Base-by-base conservation (phyloP, 345 rosid species). In the Psidium friedrichsthalianum region DNA sequence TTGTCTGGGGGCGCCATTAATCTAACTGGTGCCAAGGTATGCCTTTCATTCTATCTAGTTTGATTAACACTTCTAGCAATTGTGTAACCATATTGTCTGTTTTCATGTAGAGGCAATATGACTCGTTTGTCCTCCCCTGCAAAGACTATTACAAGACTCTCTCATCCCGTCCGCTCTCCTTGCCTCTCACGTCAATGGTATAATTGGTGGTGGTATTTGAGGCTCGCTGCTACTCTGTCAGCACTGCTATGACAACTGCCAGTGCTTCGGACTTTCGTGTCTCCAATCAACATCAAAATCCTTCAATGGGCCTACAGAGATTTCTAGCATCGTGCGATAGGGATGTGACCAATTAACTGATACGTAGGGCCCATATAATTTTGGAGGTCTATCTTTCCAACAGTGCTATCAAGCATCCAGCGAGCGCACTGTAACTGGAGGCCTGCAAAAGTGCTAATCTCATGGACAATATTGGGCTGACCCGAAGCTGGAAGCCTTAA, bases 381-480 rank as follows among this genome's bases (percentile, higher is more conserved):
- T 83, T 95, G 89, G 98, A 96, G 90, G 99, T n/a, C 99, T 85
- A 96, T 95, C 90, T 96, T 96, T 87, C 99, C 99, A 93, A 94
- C 86, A 94, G 94, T 86, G 86, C 94, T 74, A 85, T 91, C 64
- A n/a, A n/a, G n/a, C n/a, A n/a, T n/a, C n/a, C n/a, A 93, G 96
- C 58, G 98, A 93, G 86, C 93, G 91, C 16, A 90, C 91, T 92
- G 90, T 89, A 51, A 85, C 94, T 81, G 97, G 95, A 89, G 87
- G 89, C 85, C 89, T 92, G 86, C 98, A 94, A 87, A 87, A 91
- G 92, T 88, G 92, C 93, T 83, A 96, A 91, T 87, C 90, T 94
- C 88, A 95, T 95, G 98, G 99, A 97, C 89, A 92, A 94, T 88
- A 91, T 94, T 97, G 99, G 99, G 98, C 98, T 82, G 96, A 97